A percentile compares a stretch with the other conserved stretches of the same genome.
These are phyloP conservation scores for Talaromyces adpressus DNA, from an alignment of 495 filamentous ascomycete species.

Conservation along the genomic window DNA sequence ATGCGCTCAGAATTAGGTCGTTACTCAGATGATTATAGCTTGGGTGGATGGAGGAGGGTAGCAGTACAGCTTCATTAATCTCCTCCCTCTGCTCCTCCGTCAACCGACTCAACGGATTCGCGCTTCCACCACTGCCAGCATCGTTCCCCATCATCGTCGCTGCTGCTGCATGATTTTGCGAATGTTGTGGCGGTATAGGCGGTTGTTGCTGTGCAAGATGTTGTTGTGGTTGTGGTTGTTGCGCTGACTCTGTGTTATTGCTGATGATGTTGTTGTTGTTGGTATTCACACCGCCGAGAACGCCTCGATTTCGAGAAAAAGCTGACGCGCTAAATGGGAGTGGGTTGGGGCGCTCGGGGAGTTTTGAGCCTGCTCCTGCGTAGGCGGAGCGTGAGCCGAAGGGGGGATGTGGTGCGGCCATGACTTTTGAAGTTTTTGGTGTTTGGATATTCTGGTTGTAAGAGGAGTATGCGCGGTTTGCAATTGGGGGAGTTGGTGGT, in stretches of 20 bases:
- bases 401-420: constrained; percentile 35
- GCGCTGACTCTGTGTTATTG: constrained; percentile 23
- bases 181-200: constrained; percentile 18
- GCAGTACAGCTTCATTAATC: constrained; percentile 71
- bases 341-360: constrained; percentile 41
- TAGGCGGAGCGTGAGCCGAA: constrained; percentile 43
- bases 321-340: constrained; percentile 43
- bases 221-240: constrained; percentile 1
- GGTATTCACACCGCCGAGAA: constrained; percentile 11
- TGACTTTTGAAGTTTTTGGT: constrained; percentile 8
- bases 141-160: constrained; percentile 11
- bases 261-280: constrained; percentile 17
- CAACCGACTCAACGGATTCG: constrained; percentile 46
- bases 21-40: too few relatives aligned
- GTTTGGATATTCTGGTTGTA: neutral
- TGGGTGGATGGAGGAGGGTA: neutral
- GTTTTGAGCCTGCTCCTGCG: constrained; percentile 34
- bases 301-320: constrained; percentile 31
- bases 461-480: neutral
- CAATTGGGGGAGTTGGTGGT: neutral
- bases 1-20: neutral
- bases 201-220: constrained; percentile 18
- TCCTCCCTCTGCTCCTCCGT: constrained; percentile 86
- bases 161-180: constrained; percentile 24
- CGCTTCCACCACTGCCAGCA: constrained; percentile 12